A percentile compares a stretch with the other conserved stretches of the same genome.
phyloP scores from a whole-genome alignment of 805 yeast species.

The Jamesozyma rosinii region DNA sequence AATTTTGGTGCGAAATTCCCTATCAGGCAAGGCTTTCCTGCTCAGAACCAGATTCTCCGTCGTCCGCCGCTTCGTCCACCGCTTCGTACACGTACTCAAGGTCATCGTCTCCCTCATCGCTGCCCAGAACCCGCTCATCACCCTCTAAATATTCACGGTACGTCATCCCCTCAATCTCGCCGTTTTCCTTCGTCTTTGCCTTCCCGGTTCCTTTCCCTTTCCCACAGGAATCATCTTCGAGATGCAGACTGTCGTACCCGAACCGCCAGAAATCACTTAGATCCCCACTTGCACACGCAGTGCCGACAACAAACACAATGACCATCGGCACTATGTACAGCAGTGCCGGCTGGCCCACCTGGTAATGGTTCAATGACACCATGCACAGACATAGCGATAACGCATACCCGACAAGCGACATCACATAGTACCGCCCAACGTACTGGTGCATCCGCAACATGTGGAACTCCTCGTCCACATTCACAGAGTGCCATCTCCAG shows the following conservation, averaged over 20 bases:
- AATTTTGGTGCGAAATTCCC: too few relatives aligned
- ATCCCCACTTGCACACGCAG: slow-evolving; percentile 38
- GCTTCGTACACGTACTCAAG: background rate
- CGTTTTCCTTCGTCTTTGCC: background rate
- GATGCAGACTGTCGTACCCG: slow-evolving; percentile 17
- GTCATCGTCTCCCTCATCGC: background rate
- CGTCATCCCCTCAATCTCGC: background rate
- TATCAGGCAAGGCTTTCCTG: background rate
- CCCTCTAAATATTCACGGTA: background rate
- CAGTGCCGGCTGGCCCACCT: slow-evolving; percentile 58
- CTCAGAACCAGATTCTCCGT: too few relatives aligned
- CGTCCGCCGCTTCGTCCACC: too few relatives aligned
- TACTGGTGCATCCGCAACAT: slow-evolving; percentile 26
- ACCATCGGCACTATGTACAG: slow-evolving; percentile 50
- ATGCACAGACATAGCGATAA: slow-evolving; percentile 40
- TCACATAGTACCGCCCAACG: slow-evolving; percentile 39
- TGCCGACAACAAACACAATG: slow-evolving; percentile 26
- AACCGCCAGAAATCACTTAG: slow-evolving; percentile 34
- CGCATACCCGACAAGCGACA: slow-evolving; percentile 40
- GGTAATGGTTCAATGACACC: slow-evolving; percentile 31
- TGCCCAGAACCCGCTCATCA: too few relatives aligned
- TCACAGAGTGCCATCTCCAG: slow-evolving; percentile 30
- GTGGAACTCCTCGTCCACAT: slow-evolving; percentile 33
- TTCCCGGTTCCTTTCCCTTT: background rate
- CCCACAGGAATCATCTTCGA: slow-evolving; percentile 5